Evolutionary conservation across 805 yeast genomes (phyloP), one percentile per base, ranked within the genome.

Genomic region (Cyberlindnera lachancei): DNA sequence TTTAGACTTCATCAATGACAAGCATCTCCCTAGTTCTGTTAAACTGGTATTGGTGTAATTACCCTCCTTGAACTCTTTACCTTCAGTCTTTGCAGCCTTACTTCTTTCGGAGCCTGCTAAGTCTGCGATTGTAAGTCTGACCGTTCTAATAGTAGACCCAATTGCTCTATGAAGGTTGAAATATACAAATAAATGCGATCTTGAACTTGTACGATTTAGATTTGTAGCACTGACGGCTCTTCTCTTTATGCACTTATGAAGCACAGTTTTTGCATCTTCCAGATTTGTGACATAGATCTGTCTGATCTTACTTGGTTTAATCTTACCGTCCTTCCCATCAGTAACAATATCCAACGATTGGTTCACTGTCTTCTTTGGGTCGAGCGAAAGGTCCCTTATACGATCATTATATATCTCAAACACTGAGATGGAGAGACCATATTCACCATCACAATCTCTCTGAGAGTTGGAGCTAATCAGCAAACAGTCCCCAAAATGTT

Each of bases 101-200:
- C 68, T 57, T 42, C 75, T 57, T 47, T 73, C 77, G 7, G 72
- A 58, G 1, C 77, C 75, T 2, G 77, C 75, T 14, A 73, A 44
- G 41, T 73, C 78, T 1, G 69, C 70, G 25, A 73, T 48, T 1
- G 70, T 65, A 18, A 73, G 50, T 29, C 71, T 57, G 5, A 70
- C 48, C 2, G 57, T 46, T 23, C 41, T 46, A 2, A 53, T 24
- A 28, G 43, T 32, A 16, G 31, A 33, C 2, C 56, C 55, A 31
- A 40, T 19, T 27, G 55, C 38, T 13, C 43, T 46, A 30, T 55
- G 61, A 6, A 64, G 38, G 35, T 68, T 67, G 29, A 72, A 55
- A 33, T 63, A 60, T 4, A 66, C 53, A 41, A 73, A 68, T n/a
- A 72, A 61, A 42, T 72, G 78, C 1, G 76, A 70, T 38, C 76